phyloP scores from a whole-genome alignment of 1,284 basidiomycete species.

The Ganoderma boninense region DNA sequence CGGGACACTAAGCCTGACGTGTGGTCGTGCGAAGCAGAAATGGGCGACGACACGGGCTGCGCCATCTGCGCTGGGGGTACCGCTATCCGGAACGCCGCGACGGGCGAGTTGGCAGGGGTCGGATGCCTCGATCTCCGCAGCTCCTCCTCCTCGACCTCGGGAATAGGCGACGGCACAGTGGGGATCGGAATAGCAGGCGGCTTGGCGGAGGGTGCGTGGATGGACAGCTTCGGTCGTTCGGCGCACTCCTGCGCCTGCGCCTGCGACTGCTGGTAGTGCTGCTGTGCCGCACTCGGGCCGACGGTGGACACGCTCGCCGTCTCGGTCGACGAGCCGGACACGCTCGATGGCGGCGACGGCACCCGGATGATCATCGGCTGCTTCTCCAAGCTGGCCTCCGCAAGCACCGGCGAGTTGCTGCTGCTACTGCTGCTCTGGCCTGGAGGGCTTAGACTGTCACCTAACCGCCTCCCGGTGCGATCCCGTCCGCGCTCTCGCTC shows the following conservation, averaged over 20 bases:
- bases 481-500: slow-evolving; percentile 50
- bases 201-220: slow-evolving; percentile 37
- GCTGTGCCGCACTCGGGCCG: slow-evolving; percentile 25
- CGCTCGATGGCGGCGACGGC: slow-evolving; percentile 38
- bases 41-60: slow-evolving; percentile 24
- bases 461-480: slow-evolving; percentile 53
- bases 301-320: slow-evolving; percentile 39
- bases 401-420: slow-evolving; percentile 35
- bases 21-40: slow-evolving; percentile 25
- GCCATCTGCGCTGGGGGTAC: slow-evolving; percentile 32
- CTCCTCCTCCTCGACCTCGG: slow-evolving; percentile 45
- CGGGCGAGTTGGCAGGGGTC: slow-evolving; percentile 60
- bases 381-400: slow-evolving; percentile 28
- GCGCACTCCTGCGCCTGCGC: neutral
- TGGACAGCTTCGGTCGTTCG: slow-evolving; percentile 21
- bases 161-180: slow-evolving; percentile 43
- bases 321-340: slow-evolving; percentile 39
- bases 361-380: slow-evolving; percentile 7
- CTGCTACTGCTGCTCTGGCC: slow-evolving; percentile 37
- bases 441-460: slow-evolving; percentile 58
- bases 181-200: slow-evolving; percentile 13
- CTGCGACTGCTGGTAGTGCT: slow-evolving; percentile 14
- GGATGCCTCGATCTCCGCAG: slow-evolving; percentile 47
- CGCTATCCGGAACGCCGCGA: slow-evolving; percentile 43
- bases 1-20: slow-evolving; percentile 11